phyloP scores from a whole-genome alignment of 257 asterid species.

The Solanum ossicruentum region DNA sequence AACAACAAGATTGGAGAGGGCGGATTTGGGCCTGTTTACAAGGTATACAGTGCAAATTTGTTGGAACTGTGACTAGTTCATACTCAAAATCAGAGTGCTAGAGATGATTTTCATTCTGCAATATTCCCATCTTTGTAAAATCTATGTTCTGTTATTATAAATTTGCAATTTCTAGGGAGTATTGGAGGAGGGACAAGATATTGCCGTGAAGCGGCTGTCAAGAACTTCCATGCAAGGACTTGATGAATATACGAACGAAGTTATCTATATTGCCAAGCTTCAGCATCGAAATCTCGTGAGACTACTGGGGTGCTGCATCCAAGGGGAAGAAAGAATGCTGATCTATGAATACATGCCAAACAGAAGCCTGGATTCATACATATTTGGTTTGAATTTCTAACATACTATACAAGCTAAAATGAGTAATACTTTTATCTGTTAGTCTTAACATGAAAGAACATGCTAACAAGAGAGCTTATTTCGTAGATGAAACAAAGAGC shows the following conservation, averaged over 20 bases:
- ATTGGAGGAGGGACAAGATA: slow-evolving; percentile 12
- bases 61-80: neutral
- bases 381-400: neutral
- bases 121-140: neutral
- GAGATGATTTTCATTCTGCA: neutral
- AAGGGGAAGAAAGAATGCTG: neutral
- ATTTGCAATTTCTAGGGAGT: slow-evolving; percentile 4
- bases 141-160: neutral
- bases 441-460: neutral
- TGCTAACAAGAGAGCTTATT: neutral
- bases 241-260: slow-evolving; percentile 18
- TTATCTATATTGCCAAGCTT: slow-evolving; percentile 15
- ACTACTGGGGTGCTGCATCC: neutral
- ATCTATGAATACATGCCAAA: neutral
- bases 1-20: slow-evolving; percentile 13
- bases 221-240: slow-evolving; percentile 6
- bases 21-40: slow-evolving; percentile 23
- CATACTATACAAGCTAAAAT: neutral
- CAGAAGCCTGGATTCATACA: neutral
- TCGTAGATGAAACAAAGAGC: slow-evolving; percentile 7
- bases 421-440: neutral
- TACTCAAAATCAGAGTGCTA: neutral
- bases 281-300: slow-evolving; percentile 7
- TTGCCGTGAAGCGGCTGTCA: slow-evolving; percentile 29
- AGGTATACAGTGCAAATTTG: slow-evolving; percentile 1